These are phyloP conservation scores for Begonia masoniana DNA, from an alignment of 306 rosid genomes.

Conservation along the genomic window DNA sequence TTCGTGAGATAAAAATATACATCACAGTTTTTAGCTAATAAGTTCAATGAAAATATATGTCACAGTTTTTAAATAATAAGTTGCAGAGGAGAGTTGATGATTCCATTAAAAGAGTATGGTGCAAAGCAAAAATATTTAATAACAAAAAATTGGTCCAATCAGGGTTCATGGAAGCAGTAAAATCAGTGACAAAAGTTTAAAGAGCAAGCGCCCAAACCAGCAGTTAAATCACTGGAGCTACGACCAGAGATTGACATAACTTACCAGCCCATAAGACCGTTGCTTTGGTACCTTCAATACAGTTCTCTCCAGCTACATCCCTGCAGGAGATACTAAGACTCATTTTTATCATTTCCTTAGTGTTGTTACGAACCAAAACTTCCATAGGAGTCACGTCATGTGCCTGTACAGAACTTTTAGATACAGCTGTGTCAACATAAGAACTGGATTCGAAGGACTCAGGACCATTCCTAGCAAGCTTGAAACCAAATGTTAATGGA, in stretches of 20 bases:
- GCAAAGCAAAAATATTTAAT: too few species aligned
- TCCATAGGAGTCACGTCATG: constrained; percentile 83
- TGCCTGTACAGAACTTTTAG: constrained; percentile 59
- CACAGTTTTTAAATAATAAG: background rate
- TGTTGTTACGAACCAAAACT: constrained; percentile 81
- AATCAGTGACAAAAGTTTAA: background rate
- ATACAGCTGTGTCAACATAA: constrained; percentile 19
- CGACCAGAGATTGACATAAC: constrained; percentile 1
- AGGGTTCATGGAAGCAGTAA: too few species aligned
- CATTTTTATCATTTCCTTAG: constrained; percentile 75
- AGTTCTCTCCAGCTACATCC: constrained; percentile 91
- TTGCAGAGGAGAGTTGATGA: too few species aligned
- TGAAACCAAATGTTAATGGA: constrained; percentile 86
- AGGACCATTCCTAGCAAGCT: constrained; percentile 34
- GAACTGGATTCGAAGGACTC: constrained; percentile 20
- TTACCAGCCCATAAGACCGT: constrained; percentile 89
- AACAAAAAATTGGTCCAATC: too few species aligned
- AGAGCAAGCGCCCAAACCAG: background rate
- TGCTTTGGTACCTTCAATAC: constrained; percentile 69
- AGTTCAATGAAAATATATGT: background rate
- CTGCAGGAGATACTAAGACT: constrained; percentile 70
- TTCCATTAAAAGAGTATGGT: too few species aligned
- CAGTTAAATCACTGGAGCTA: background rate
- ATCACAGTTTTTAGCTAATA: background rate
- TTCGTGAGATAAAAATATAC: background rate